Conservation (phyloP, 768 basidiomycete species). For the Udeniomyces megalosporus region DNA sequence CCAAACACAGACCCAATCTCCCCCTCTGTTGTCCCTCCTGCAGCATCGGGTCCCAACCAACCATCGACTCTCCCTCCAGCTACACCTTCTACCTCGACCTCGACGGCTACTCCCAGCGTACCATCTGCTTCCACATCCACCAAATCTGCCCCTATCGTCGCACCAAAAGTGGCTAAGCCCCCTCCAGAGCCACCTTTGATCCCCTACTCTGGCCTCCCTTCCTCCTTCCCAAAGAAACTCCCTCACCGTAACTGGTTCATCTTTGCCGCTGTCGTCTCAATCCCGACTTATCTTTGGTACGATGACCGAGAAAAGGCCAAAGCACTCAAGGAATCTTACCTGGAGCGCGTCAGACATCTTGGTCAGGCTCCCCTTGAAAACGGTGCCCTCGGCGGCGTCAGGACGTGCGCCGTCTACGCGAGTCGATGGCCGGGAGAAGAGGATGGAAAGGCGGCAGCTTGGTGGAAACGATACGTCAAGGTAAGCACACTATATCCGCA, state of each 20-base stretch:
- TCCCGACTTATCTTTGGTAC: slow-evolving; percentile 52
- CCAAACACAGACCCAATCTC: too few species aligned
- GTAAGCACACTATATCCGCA: too few species aligned
- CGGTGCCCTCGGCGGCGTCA: slow-evolving; percentile 41
- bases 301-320: slow-evolving; percentile 78
- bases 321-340: slow-evolving; percentile 56
- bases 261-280: slow-evolving; percentile 62
- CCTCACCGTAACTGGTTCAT: slow-evolving; percentile 91
- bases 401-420: slow-evolving; percentile 73
- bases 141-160: not conserved
- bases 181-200: slow-evolving; percentile 1
- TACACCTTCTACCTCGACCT: not conserved
- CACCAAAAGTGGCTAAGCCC: not conserved
- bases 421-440: slow-evolving; percentile 90
- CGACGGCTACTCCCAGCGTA: not conserved
- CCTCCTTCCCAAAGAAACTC: slow-evolving; percentile 28
- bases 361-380: slow-evolving; percentile 47
- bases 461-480: slow-evolving; percentile 85
- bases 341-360: slow-evolving; percentile 62
- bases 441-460: slow-evolving; percentile 60
- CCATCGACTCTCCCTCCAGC: not conserved
- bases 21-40: not conserved
- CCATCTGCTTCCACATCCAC: not conserved
- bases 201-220: slow-evolving; percentile 6
- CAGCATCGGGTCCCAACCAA: too few species aligned